These are phyloP conservation scores for Ampelocalamus luodianensis DNA, from an alignment of 176 grass and related monocot species.

Conservation along the genomic window DNA sequence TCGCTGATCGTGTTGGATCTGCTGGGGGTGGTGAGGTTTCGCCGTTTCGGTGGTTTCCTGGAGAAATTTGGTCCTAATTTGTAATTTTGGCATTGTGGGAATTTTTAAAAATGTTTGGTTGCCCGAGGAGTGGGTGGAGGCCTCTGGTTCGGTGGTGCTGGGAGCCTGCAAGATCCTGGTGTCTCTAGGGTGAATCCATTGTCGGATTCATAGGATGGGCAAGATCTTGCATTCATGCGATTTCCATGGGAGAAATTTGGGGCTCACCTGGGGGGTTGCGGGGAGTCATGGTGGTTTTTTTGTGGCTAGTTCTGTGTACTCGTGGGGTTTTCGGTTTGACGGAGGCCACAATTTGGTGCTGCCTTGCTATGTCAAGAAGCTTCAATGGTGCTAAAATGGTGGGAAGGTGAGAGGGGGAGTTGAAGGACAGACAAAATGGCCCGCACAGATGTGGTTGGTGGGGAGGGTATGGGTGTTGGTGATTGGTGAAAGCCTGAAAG, in stretches of 20 bases:
- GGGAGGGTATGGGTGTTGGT: not conserved
- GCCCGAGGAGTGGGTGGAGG: not conserved
- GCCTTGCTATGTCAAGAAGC: not conserved
- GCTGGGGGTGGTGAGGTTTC: not conserved
- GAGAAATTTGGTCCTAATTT: not conserved
- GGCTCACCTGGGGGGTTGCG: not conserved
- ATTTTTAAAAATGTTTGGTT: not conserved
- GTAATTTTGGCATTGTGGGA: not conserved
- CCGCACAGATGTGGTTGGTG: not conserved
- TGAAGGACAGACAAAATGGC: not conserved
- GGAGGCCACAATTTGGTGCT: not conserved
- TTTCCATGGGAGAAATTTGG: not conserved
- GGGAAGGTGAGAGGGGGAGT: not conserved
- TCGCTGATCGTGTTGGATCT: not conserved
- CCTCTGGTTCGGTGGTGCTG: not conserved
- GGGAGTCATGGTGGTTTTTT: not conserved
- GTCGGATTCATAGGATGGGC: constrained; percentile 9
- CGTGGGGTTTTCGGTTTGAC: not conserved
- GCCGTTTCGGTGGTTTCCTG: not conserved
- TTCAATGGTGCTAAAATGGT: not conserved
- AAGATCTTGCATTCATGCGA: not conserved
- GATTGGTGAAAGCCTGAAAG: not conserved
- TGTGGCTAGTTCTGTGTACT: not conserved
- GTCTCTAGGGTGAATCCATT: not conserved
- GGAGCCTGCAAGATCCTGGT: not conserved